A percentile compares a stretch with the other conserved stretches of the same genome.
Evolutionary conservation across 2,329 filamentous ascomycete genomes (phyloP).

Genomic region (Falciphora oryzae): DNA sequence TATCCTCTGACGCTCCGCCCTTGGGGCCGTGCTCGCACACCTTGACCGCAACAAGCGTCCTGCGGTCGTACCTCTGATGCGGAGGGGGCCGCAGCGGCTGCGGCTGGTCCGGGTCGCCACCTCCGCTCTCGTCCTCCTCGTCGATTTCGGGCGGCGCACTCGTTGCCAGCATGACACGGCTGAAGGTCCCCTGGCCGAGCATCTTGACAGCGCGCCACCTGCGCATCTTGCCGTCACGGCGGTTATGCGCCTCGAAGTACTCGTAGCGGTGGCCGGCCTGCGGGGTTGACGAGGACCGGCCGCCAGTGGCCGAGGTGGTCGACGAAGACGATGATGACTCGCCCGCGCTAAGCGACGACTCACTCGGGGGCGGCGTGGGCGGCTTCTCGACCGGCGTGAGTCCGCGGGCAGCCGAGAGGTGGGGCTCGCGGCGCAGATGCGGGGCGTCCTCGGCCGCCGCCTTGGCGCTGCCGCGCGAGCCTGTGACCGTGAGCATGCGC

Average conservation of each 20-base stretch:
- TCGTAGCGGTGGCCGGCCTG: constrained; percentile 39
- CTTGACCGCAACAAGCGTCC: constrained; percentile 87
- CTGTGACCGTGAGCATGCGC: constrained; percentile 68
- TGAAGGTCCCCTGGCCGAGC: constrained; percentile 92
- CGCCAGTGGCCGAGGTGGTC: constrained; percentile 17
- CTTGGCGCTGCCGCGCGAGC: constrained; percentile 40
- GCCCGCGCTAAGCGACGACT: constrained; percentile 50
- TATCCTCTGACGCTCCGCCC: constrained; percentile 86
- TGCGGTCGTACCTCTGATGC: constrained; percentile 47
- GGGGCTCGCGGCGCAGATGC: constrained; percentile 66
- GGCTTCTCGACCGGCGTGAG: constrained; percentile 58
- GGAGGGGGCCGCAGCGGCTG: constrained; percentile 13
- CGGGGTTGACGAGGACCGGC: constrained; percentile 24
- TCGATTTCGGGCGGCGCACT: constrained; percentile 56
- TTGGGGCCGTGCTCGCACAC: constrained; percentile 92
- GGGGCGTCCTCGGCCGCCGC: constrained; percentile 28
- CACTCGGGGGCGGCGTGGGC: constrained; percentile 78
- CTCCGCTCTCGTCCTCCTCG: constrained; percentile 28
- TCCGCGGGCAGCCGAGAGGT: constrained; percentile 73
- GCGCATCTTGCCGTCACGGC: constrained; percentile 63
- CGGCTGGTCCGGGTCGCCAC: constrained; percentile 26
- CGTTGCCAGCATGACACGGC: constrained; percentile 85
- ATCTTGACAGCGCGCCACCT: constrained; percentile 74
- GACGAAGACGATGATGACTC: constrained; percentile 27
- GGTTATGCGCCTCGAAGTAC: constrained; percentile 64